Evolutionary conservation across 495 filamentous ascomycete genomes (phyloP).

Genomic region (Penicillium soppii): DNA sequence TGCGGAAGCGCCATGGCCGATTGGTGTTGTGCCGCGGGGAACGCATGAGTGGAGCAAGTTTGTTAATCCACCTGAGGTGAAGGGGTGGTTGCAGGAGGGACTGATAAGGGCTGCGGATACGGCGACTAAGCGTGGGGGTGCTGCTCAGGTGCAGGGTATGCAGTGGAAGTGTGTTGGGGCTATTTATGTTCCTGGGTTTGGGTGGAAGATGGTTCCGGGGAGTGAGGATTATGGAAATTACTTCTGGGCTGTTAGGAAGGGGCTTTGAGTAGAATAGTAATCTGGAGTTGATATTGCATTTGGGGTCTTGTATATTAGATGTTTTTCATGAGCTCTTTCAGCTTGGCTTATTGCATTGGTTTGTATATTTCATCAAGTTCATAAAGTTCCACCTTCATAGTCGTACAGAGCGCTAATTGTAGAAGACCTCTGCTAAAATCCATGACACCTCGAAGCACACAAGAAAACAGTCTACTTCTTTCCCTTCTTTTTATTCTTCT

Average conservation of each 20-base stretch:
- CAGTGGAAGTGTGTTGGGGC: conserved; percentile 69
- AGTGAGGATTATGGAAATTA: conserved; percentile 93
- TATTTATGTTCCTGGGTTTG: conserved; percentile 84
- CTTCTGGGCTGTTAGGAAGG: conserved; percentile 84
- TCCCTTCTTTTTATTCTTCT: conserved; percentile 51
- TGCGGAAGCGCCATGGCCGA: conserved; percentile 75
- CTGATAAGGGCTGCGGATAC: conserved; percentile 43
- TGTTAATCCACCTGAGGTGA: conserved; percentile 80
- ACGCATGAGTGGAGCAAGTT: conserved; percentile 98
- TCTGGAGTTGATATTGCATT: conserved; percentile 5
- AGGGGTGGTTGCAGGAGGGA: conserved; percentile 54
- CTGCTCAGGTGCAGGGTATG: conserved; percentile 42
- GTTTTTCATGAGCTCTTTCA: neutral
- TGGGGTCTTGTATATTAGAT: conserved; percentile 4
- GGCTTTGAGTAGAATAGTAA: conserved; percentile 23
- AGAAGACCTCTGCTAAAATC: neutral
- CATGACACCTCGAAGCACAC: no score
- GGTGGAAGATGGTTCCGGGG: conserved; percentile 82
- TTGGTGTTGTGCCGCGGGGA: conserved; percentile 83
- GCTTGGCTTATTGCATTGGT: neutral
- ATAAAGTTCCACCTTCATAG: conserved; percentile 1
- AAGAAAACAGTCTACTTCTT: conserved; percentile 16
- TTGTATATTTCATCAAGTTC: neutral
- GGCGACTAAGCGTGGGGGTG: conserved; percentile 49
- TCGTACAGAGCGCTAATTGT: neutral